phyloP scores from a whole-genome alignment of 2,329 filamentous ascomycete genomes.

The Colletotrichum sp. region DNA sequence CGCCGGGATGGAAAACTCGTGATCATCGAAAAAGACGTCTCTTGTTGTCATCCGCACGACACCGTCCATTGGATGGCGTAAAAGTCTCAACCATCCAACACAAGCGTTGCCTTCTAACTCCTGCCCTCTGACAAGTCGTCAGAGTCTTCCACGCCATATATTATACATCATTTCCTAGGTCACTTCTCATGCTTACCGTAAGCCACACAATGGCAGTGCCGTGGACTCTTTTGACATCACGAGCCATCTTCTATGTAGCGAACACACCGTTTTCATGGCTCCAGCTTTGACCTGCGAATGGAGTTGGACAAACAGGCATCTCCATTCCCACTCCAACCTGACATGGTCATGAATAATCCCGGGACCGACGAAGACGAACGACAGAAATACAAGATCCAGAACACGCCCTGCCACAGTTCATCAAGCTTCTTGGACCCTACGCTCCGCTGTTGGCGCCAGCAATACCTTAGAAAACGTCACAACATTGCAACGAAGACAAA shows the following conservation, averaged over 20 bases:
- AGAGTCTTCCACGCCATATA: not conserved
- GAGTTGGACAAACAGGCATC: too few relatives aligned
- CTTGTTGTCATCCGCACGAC: too few relatives aligned
- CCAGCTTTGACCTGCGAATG: too few relatives aligned
- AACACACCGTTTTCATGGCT: not conserved
- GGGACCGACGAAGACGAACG: fast-evolving
- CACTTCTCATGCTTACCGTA: not conserved
- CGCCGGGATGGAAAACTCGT: not conserved
- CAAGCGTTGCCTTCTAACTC: not conserved
- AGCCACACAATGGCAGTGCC: not conserved
- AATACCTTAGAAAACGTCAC: not conserved
- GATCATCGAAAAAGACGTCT: not conserved
- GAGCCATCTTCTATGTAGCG: too few relatives aligned
- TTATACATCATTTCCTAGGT: not conserved
- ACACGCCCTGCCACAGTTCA: too few relatives aligned
- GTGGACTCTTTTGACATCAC: too few relatives aligned
- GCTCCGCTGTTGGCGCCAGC: fast-evolving
- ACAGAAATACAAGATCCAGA: not conserved
- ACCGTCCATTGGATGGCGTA: not conserved
- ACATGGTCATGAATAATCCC: not conserved
- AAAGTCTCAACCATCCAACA: fast-evolving
- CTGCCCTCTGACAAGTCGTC: too few relatives aligned
- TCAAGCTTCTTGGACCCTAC: not conserved
- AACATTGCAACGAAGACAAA: not conserved
- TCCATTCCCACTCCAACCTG: too few relatives aligned